phyloP scores from a whole-genome alignment of 129 eudicot genomes.

The Flaveria robusta region DNA sequence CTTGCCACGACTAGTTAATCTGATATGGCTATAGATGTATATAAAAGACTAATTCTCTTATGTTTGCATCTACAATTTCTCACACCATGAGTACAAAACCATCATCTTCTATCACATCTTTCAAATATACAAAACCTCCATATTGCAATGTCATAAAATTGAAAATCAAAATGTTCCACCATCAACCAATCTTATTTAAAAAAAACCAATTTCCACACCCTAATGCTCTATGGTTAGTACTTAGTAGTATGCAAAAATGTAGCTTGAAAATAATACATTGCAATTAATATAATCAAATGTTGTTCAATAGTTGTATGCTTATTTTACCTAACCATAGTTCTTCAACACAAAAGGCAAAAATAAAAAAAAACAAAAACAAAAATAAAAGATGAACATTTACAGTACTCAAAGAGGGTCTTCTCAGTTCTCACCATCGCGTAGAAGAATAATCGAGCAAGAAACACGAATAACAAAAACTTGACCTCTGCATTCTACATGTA shows the following conservation, averaged over 20 bases:
- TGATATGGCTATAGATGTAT: no score
- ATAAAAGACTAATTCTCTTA: no score
- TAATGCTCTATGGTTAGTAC: background rate
- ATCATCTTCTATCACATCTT: background rate
- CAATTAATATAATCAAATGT: slow-evolving; percentile 34
- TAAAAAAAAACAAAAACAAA: slow-evolving; percentile 15
- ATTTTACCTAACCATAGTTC: slow-evolving; percentile 39
- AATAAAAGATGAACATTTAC: slow-evolving; percentile 45
- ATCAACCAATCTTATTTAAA: no score
- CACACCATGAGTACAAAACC: background rate
- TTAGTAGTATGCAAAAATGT: background rate
- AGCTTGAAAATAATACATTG: slow-evolving; percentile 19
- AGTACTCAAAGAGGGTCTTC: slow-evolving; percentile 34
- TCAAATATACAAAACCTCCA: background rate
- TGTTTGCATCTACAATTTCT: no score
- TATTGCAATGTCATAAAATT: no score
- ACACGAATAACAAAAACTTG: slow-evolving; percentile 31
- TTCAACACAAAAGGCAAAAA: slow-evolving; percentile 22
- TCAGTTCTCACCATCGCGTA: slow-evolving; percentile 31
- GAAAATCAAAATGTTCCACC: no score
- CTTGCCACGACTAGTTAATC: no score
- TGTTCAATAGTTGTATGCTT: slow-evolving; percentile 39
- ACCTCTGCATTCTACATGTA: slow-evolving; percentile 46
- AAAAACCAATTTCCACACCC: background rate
- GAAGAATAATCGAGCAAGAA: slow-evolving; percentile 30